Base-by-base conservation (phyloP, 805 yeast species). In the Metschnikowia henanensis region DNA sequence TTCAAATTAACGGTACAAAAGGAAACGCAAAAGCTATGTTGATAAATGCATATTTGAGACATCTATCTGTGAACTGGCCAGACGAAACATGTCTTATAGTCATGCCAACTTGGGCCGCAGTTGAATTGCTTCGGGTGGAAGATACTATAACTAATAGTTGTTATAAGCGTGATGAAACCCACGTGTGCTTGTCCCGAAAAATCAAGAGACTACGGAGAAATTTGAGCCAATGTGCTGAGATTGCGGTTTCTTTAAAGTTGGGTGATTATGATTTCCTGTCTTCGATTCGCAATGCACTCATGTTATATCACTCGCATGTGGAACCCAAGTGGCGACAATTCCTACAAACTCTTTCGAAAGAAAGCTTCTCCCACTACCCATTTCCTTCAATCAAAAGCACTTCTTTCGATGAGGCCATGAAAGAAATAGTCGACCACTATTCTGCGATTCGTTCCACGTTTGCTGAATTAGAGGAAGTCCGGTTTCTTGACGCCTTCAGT, bases 291-390 rank as follows among this genome's bases (percentile, higher is more conserved):
- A 53, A 57, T 35, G 61, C 59, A 0, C 37, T 55, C 29, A 37
- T 55, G 42, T 43, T 60, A 26, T 56, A 53, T 39, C 37, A 57
- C 22, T 31, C 37, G 2, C 61, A 58, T 26, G 45, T 59, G 6
- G 39, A 39, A 21, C 58, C 58, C 4, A 36, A 32, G 7, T 60
- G 65, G 65, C 39, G 33, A 15, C 28, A 33, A 3, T 53, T 30
- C 25, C 34, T 51, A 15, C 30, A 38, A 16, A 43, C 39, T 30
- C 36, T 53, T 10, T 19, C 43, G n/a, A 26, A 31, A 13, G 29
- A 33, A 7, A 30, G 25, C 4, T 25, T 35, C 8, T 22, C 21
- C 19, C 23, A 31, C 13, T 53, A 53, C 37, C 57, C 55, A 2
- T 51, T 53, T 23, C 39, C 37, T 9, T 23, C 18, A 5, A 22